phyloP scores from a whole-genome alignment of 805 yeast genomes.

The Suhomyces xylopsoci region DNA sequence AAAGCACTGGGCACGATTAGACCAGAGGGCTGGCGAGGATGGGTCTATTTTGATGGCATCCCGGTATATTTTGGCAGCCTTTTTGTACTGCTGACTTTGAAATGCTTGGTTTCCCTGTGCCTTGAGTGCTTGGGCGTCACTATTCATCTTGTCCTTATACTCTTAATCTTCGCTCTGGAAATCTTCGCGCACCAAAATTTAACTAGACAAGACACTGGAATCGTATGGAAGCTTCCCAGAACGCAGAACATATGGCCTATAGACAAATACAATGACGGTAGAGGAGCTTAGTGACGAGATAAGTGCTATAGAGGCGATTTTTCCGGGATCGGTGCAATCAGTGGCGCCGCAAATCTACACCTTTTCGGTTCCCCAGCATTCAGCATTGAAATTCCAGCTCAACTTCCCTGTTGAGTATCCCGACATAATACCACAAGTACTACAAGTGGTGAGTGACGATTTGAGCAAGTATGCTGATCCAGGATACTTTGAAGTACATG shows the following conservation, averaged over 20 bases:
- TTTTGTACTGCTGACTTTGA: conserved; percentile 37
- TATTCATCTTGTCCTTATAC: not conserved
- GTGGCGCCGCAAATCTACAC: conserved; percentile 41
- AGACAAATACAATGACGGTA: conserved; percentile 17
- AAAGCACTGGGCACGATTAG: conserved; percentile 71
- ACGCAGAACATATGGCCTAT: not conserved
- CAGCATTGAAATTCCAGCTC: conserved; percentile 57
- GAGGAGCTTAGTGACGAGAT: conserved; percentile 69
- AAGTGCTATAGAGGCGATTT: conserved; percentile 83
- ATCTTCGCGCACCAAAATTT: not conserved
- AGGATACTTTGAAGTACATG: conserved; percentile 42
- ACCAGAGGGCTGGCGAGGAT: conserved; percentile 50
- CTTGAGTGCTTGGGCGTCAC: conserved; percentile 29
- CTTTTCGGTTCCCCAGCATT: conserved; percentile 60
- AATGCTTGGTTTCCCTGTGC: conserved; percentile 55
- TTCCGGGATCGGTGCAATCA: conserved; percentile 54
- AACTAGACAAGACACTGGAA: not conserved
- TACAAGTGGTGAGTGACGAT: conserved; percentile 49
- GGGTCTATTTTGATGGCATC: conserved; percentile 53
- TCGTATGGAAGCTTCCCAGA: not conserved
- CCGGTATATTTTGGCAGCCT: conserved; percentile 54
- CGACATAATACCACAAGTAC: conserved; percentile 53
- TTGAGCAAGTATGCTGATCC: conserved; percentile 37
- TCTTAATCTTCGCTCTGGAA: not conserved
- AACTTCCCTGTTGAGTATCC: conserved; percentile 78